These are phyloP conservation scores for Nicotiana tabacum DNA, from an alignment of 257 asterid species.

Conservation along the genomic window DNA sequence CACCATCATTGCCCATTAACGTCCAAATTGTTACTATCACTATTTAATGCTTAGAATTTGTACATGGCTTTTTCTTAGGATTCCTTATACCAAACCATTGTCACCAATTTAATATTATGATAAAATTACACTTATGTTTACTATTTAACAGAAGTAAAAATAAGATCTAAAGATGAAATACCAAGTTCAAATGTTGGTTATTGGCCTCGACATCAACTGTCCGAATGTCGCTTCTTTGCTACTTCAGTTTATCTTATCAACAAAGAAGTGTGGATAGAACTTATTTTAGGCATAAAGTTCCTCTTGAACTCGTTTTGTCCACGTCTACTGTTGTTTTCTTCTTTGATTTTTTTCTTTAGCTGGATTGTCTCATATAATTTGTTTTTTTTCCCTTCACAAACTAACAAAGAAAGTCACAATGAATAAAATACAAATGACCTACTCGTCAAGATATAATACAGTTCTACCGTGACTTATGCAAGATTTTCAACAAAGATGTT, in stretches of 20 bases:
- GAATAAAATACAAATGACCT: not conserved
- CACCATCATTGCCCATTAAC: not conserved
- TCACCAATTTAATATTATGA: not conserved
- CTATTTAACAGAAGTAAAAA: not conserved
- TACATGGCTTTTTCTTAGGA: not conserved
- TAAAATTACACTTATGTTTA: too few species aligned
- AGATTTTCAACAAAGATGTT: too few species aligned
- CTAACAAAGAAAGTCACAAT: not conserved
- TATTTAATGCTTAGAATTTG: not conserved
- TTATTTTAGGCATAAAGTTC: not conserved
- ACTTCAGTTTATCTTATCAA: not conserved
- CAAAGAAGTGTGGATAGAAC: not conserved
- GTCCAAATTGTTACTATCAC: conserved; percentile 2
- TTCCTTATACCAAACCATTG: not conserved
- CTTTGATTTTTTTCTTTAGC: not conserved
- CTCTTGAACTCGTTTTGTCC: not conserved
- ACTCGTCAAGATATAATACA: not conserved
- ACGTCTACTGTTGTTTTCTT: not conserved
- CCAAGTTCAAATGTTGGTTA: not conserved
- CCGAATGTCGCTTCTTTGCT: not conserved
- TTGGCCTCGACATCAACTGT: not conserved
- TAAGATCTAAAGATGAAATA: not conserved
- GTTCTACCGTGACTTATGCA: not conserved
- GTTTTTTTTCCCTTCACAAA: not conserved
- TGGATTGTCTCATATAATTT: not conserved